Base-by-base conservation (phyloP, 306 rosid species). In the Corylus heterophylla region DNA sequence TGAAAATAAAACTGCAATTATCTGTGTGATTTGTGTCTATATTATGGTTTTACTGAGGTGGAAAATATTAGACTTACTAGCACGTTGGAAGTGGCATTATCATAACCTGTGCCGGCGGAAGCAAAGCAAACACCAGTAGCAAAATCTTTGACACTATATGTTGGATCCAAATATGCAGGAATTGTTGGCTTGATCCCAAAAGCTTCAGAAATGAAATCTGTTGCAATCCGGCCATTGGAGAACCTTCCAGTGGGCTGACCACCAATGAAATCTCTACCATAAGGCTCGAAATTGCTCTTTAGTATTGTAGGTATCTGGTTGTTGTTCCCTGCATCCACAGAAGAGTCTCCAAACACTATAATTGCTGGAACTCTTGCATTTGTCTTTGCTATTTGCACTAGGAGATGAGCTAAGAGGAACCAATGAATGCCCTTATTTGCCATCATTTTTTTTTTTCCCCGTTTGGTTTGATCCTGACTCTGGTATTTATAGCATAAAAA, bases 241-340 rank as follows among this genome's bases (percentile, higher is more conserved):
- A 90, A 90, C 20, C 92, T 78, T 25, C 94, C 92, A 0, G 94
- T 90, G 62, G 91, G 72, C 35, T 70, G 51, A 13, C 85, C 79
- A 0, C 87, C 84, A 0, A 31, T 31, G 71, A 90, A 90, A 78
- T 90, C 89, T 48, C 85, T 78, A 58, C 90, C 91, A 27, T 90
- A 90, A 0, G 90, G 94, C 61, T 45, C 52, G 68, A 90, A 88
- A 70, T 90, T 37, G 59, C 91, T 86, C 85, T 79, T 90, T 27
- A 90, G 16, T 62, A 81, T 2, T 18, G 94, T 90, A 0, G 89
- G 76, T 8, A 90, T 83, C 25, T 86, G 80, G 80, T 86, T 84
- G 78, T 90, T 90, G 89, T 90, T 90, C 8, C 94, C 94, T 16
- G 94, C 69, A 83, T 90, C 93, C 49, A 90, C 91, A 4, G 91